phyloP scores from a whole-genome alignment of 106 monocot species.

The Allium fistulosum region DNA sequence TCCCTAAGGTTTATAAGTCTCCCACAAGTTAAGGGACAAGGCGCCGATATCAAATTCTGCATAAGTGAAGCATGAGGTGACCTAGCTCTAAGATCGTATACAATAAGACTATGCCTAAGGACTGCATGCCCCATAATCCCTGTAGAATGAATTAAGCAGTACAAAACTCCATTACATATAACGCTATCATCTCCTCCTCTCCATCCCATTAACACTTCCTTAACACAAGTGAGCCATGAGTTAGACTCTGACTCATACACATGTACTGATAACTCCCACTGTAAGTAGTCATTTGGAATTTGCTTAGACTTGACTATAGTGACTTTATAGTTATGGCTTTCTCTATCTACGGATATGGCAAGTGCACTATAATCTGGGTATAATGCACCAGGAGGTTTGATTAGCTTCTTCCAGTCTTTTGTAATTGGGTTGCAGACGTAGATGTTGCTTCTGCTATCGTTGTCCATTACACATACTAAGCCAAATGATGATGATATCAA shows the following conservation, averaged over 20 bases:
- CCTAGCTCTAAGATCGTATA: slow-evolving; percentile 36
- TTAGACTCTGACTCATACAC: slow-evolving; percentile 43
- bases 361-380: slow-evolving; percentile 72
- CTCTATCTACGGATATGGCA: slow-evolving; percentile 40
- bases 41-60: slow-evolving; percentile 32
- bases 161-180: slow-evolving; percentile 66
- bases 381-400: slow-evolving; percentile 37
- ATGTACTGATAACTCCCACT: slow-evolving; percentile 73
- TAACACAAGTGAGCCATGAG: slow-evolving; percentile 38
- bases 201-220: slow-evolving; percentile 69
- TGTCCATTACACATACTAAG: slow-evolving; percentile 85
- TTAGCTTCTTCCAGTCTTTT: slow-evolving; percentile 46
- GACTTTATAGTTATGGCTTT: slow-evolving; percentile 37
- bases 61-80: slow-evolving; percentile 26
- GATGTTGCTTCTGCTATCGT: slow-evolving; percentile 50
- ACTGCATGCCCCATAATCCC: slow-evolving; percentile 39
- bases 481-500: slow-evolving; percentile 69
- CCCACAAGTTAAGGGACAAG: slow-evolving; percentile 78
- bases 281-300: slow-evolving; percentile 57
- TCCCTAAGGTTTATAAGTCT: slow-evolving; percentile 77
- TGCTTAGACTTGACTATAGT: slow-evolving; percentile 58
- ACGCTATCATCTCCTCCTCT: slow-evolving; percentile 86
- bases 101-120: slow-evolving; percentile 56
- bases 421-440: slow-evolving; percentile 86
- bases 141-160: slow-evolving; percentile 64